phyloP scores from a whole-genome alignment of 768 basidiomycete species.

The Termitomyces sp. region DNA sequence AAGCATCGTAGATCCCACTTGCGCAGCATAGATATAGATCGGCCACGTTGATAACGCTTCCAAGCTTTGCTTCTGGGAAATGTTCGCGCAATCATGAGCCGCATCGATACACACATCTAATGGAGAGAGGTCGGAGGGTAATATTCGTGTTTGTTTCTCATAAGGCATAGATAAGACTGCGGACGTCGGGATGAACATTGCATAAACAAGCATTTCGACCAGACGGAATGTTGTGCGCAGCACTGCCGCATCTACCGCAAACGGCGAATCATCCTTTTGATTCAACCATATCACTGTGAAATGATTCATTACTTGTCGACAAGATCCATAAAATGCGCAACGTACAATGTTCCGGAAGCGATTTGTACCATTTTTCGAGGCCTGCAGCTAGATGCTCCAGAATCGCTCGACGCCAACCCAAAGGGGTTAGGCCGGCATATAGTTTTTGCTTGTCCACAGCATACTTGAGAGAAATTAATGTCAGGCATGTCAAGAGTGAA shows the following conservation, averaged over 20 bases:
- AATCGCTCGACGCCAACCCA: conserved; percentile 51
- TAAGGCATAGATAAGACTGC: background rate
- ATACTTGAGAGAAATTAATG: conserved; percentile 39
- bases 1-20: conserved; percentile 47
- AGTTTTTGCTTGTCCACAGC: conserved; percentile 62
- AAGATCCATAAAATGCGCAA: conserved; percentile 1
- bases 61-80: conserved; percentile 47
- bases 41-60: conserved; percentile 39
- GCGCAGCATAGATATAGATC: conserved; percentile 37
- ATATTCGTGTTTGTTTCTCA: conserved; percentile 9
- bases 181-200: conserved; percentile 51
- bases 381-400: conserved; percentile 64
- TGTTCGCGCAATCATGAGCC: conserved; percentile 52
- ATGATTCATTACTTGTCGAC: background rate
- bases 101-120: conserved; percentile 56
- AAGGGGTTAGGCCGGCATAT: conserved; percentile 43
- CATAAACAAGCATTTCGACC: conserved; percentile 52
- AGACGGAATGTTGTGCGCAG: conserved; percentile 58
- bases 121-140: conserved; percentile 38
- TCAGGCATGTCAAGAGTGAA: background rate
- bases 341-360: conserved; percentile 64
- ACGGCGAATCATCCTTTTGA: conserved; percentile 37
- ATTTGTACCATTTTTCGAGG: conserved; percentile 67
- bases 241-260: conserved; percentile 52
- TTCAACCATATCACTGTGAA: conserved; percentile 56